These are phyloP conservation scores for Rhynchosporium secalis DNA, from an alignment of 2,329 filamentous ascomycete species.

Conservation along the genomic window DNA sequence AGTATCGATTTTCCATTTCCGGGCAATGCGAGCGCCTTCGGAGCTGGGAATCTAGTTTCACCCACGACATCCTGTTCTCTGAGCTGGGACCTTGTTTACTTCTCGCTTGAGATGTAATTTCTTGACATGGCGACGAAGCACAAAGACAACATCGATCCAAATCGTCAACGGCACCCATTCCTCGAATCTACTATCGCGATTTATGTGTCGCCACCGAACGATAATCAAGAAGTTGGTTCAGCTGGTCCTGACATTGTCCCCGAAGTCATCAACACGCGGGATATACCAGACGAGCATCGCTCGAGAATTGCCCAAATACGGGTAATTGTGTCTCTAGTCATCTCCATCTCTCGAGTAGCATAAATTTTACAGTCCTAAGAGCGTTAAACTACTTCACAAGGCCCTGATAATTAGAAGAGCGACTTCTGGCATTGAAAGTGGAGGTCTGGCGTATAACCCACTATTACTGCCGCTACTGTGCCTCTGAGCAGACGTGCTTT, in stretches of 20 bases:
- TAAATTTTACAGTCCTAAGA: too few relatives aligned
- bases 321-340: too few relatives aligned
- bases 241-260: too few relatives aligned
- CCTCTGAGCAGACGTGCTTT: constrained; percentile 1
- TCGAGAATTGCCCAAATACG: too few relatives aligned
- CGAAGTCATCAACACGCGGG: too few relatives aligned
- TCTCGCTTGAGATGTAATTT: background rate
- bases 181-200: too few relatives aligned
- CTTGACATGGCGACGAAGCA: background rate
- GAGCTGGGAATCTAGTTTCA: background rate
- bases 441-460: background rate
- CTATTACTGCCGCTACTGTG: background rate
- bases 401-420: background rate
- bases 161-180: too few relatives aligned
- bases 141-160: too few relatives aligned
- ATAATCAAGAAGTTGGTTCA: too few relatives aligned
- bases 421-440: background rate
- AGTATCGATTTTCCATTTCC: background rate
- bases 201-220: too few relatives aligned
- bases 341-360: too few relatives aligned
- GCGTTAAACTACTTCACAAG: background rate
- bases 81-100: background rate
- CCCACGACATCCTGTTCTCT: background rate
- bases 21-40: background rate
- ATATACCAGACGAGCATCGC: too few relatives aligned